Evolutionary conservation across 1,284 basidiomycete genomes (phyloP).

Genomic region (Boletellus dicymbophilus): DNA sequence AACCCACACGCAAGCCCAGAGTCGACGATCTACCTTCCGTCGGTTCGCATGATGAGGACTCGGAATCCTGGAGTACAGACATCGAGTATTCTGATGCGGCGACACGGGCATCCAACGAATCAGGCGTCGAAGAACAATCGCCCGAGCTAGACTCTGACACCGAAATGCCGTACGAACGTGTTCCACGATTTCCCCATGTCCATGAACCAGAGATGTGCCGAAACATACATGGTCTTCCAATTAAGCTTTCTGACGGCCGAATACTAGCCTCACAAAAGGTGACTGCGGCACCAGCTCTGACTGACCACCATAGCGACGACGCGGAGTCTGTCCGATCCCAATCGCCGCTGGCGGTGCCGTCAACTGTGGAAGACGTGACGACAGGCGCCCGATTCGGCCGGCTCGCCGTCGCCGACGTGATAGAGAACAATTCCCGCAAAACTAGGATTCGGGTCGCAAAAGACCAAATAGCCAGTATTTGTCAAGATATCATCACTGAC

Average conservation of each 20-base stretch:
- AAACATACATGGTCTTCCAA: conserved; percentile 75
- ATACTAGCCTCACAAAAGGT: conserved; percentile 62
- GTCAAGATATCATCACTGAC: conserved; percentile 88
- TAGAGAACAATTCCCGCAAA: conserved; percentile 67
- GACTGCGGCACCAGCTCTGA: conserved; percentile 34
- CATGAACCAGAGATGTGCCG: conserved; percentile 47
- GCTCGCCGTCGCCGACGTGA: conserved; percentile 75
- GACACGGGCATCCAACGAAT: conserved; percentile 29
- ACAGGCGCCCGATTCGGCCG: conserved; percentile 83
- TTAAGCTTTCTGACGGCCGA: conserved; percentile 81
- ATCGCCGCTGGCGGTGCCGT: conserved; percentile 20
- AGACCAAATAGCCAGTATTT: conserved; percentile 86
- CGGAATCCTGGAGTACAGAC: conserved; percentile 57
- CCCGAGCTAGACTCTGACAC: conserved; percentile 51
- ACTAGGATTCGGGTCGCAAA: conserved; percentile 78
- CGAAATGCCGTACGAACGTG: conserved; percentile 73
- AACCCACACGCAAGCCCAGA: conserved; percentile 50
- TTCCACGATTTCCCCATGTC: conserved; percentile 51
- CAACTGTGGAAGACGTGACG: conserved; percentile 63
- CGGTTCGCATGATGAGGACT: conserved; percentile 59
- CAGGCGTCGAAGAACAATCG: conserved; percentile 16
- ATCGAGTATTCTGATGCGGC: conserved; percentile 37
- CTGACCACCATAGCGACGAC: conserved; percentile 43
- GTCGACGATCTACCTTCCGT: conserved; percentile 66
- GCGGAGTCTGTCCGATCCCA: conserved; percentile 27